Base-by-base conservation (phyloP, 2,329 filamentous ascomycete species). In the Diaporthe ilicicola region DNA sequence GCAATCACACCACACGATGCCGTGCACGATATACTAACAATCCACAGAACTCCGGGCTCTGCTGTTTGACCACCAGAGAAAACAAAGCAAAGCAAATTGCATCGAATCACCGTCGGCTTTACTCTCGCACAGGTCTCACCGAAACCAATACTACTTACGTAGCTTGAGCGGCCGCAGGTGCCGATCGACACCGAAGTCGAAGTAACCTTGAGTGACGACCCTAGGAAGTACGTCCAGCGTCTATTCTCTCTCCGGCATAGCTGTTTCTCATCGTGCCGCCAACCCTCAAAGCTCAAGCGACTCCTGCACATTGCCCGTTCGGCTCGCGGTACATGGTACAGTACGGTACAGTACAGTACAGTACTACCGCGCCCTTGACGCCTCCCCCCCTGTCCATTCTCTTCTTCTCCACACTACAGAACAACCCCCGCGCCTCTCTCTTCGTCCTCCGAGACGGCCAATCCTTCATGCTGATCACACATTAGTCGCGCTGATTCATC, bases 401-500 rank as follows among this genome's bases (percentile, higher is more conserved):
- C 56, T 66, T 59, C 54, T 59, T 59, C 69, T 68, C 69, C 69
- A 70, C 69, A 64, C 50, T 44, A 56, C 56, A 32, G 19, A 39
- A 32, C 64, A 42, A 24, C 69, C 69, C 62, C 69, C 62, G 51
- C 44, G 54, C 69, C 53, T 61, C 48, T 68, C 67, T 53, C 44
- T 67, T 67, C 53, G 44, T 50, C 44, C 51, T 56, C 53, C 53
- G 69, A 71, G 64, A 68, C 54, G 64, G 69, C 59, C 68, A 64
- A 70, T 70, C 55, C 48, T 61, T 67, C 54, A 51, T 53, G 70
- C 70, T 70, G 67, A 70, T 72, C 70, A 72, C 70, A 70, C 70
- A 72, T 67, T 72, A 72, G 70, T 72, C 70, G 62, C 69, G 69
- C 67, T 72, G 62, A 70, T 61, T 70, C 70, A 72, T 72, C 61